phyloP scores from a whole-genome alignment of 2,329 filamentous ascomycete species.

The Trichothecium roseum region DNA sequence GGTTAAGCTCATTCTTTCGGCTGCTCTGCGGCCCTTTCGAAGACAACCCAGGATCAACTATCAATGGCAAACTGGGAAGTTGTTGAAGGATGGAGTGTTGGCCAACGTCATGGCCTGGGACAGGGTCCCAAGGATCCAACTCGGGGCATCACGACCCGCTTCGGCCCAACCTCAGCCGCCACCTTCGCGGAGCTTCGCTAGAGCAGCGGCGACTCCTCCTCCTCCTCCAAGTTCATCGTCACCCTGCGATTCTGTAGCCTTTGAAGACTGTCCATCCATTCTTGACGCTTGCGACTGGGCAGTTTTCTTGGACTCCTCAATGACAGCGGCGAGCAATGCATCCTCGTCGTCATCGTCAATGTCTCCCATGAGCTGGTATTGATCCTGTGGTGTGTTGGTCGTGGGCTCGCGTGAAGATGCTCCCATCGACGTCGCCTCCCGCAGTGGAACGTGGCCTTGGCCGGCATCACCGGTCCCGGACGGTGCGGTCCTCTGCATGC shows the following conservation, averaged over 20 bases:
- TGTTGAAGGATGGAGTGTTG: too few relatives aligned
- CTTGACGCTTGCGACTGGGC: constrained; percentile 3
- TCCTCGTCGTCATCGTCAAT: constrained; percentile 35
- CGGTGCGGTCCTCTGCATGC: constrained; percentile 13
- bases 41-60: too few relatives aligned
- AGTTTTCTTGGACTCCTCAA: constrained; percentile 34
- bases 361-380: constrained; percentile 1
- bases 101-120: too few relatives aligned
- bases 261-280: constrained; percentile 5
- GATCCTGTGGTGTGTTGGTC: constrained; percentile 5
- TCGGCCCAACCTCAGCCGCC: constrained; percentile 6
- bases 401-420: constrained; percentile 12
- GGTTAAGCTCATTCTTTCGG: too few relatives aligned
- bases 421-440: constrained; percentile 7
- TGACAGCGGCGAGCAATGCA: constrained; percentile 35
- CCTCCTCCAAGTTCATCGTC: constrained; percentile 40
- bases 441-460: constrained; percentile 14
- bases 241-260: constrained; percentile 1
- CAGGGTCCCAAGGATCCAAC: too few relatives aligned
- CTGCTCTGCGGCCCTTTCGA: too few relatives aligned
- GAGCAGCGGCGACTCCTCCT: constrained; percentile 47
- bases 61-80: too few relatives aligned
- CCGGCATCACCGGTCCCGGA: constrained; percentile 9
- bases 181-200: constrained; percentile 44
- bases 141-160: too few relatives aligned